Base-by-base conservation (phyloP, 2,329 filamentous ascomycete species). In the Plenodomus lindquistii region DNA sequence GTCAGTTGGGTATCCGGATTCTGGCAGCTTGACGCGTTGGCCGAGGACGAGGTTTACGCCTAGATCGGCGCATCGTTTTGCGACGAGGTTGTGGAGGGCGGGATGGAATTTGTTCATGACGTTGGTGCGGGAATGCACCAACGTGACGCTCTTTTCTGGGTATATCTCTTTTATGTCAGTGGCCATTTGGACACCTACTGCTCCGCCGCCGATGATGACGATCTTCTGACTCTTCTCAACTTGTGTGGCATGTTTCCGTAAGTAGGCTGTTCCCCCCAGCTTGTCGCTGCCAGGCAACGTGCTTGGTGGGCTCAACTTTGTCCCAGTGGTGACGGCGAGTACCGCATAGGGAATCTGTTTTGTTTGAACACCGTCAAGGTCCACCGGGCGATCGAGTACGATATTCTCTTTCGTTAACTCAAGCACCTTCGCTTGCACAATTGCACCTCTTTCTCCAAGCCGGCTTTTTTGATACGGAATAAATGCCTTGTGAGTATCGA, bases 181-280 rank as follows among this genome's bases (percentile, higher is more conserved):
- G 0, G 82, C 83, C 27, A 86, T 68, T 66, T 86, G 81, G 0
- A 86, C 79, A 1, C 84, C 84, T 0, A 83, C 84, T 0, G 84
- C 82, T 2, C 84, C 84, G 0, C 82, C 83, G 2, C 84, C 84
- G 7, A 69, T 49, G 8, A 75, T 68, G 37, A 69, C 65, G 24
- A 82, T 73, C 0, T 76, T 77, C 9, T 75, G 68, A 0, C 55
- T 54, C 48, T 78, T 81, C 6, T 72, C 71, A 41, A 85, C 77
- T 2, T 66, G 66, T 0, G 58, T 81, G 64, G 83, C 82, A 63
- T 82, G 75, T 2, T 60, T 61, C 37, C 67, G 67, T 31, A 85
- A 53, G n/a, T 74, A 70, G 41, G 63, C 57, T 17, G 79, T 68
- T 0, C 76, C 80, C 15, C 74, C 71, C 0, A 52, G 46, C 50